Percentiles rank a stretch among this genome's conserved stretches.
Conservation (phyloP, 1,139 yeast species). For the Suhomyces chickasaworum region DNA sequence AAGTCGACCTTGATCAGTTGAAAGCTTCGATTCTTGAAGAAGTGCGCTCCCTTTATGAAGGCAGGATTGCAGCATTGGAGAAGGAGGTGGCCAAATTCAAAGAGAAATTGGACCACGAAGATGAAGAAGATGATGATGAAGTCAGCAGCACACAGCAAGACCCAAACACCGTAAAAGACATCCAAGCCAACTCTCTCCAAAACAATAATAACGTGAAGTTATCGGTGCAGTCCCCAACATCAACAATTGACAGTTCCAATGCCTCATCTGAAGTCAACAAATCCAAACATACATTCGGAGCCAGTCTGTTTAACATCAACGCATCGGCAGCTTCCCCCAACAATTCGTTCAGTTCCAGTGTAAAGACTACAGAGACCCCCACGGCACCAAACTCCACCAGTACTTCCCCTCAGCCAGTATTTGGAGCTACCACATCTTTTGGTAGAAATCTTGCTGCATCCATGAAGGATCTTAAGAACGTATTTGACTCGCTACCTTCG, state of each 20-base stretch:
- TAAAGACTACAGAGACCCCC: conserved; percentile 11
- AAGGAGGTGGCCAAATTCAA: conserved; percentile 23
- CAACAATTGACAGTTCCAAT: not conserved
- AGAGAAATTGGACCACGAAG: conserved; percentile 1
- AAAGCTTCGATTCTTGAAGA: conserved; percentile 9
- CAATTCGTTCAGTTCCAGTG: conserved; percentile 19
- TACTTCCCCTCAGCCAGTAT: conserved; percentile 32
- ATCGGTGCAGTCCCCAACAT: not conserved
- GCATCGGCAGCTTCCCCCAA: conserved; percentile 26
- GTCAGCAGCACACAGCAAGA: not conserved
- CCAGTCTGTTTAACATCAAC: conserved; percentile 30
- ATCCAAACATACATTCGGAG: conserved; percentile 33
- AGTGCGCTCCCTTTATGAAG: conserved; percentile 19
- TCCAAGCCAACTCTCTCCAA: not conserved
- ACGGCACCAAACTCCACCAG: conserved; percentile 16
- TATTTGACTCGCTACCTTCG: conserved; percentile 34
- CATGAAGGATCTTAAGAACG: conserved; percentile 33
- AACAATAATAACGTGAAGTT: not conserved
- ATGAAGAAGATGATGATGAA: not conserved
- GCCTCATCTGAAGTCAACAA: not conserved
- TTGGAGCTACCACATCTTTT: conserved; percentile 56
- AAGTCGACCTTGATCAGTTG: conserved; percentile 4
- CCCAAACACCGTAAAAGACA: not conserved
- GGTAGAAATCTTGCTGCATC: conserved; percentile 43
- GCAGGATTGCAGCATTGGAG: conserved; percentile 24